Base-by-base conservation (phyloP, 2,329 filamentous ascomycete species). In the Myriangium duriaei region DNA sequence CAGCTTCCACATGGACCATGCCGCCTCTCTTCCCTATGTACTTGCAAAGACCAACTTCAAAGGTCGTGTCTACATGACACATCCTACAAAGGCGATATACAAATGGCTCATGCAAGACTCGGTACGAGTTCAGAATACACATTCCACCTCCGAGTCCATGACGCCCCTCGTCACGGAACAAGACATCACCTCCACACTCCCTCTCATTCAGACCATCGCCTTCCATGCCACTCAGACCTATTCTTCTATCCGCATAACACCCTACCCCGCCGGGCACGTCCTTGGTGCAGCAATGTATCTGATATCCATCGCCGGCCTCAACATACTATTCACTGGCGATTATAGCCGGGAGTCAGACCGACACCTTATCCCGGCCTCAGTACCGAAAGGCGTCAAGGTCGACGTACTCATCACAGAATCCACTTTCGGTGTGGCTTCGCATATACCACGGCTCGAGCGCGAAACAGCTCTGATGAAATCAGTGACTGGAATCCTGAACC, bases 71-170 rank as follows among this genome's bases (percentile, higher is more conserved):
- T 96, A 95, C 66, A 98, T 96, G 88, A 98, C 91, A 36, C 91
- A 98, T 66, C 86, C 91, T 2, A 98, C 91, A 32, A 96, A 98
- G 61, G 91, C 91, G 51, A 98, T 98, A 57, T 98, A 98, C 72
- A 96, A 96, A 64, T 96, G 91, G 88, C 76, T 96, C 36, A 95
- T 96, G 45, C 86, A 94, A 60, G 91, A 98, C 61, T 93, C 86
- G 48, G 84, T 98, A 31, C 79, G 91, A 42, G 87, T 98, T 18
- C 81, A 80, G 56, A 91, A 68, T 69, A 84, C 54, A 19, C 67
- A 70, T 2, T 74, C 71, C 34, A 74, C 71, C 4, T 73, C 73
- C 2, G 72, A 76, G 50, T 72, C 74, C 45, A 67, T 72, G 47
- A 72, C 73, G 15, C 69, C 74, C 29, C 76, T 96, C 32, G 98